These are phyloP conservation scores for Trichaptum fuscoviolaceum DNA, from an alignment of 768 basidiomycete species.

Conservation along the genomic window DNA sequence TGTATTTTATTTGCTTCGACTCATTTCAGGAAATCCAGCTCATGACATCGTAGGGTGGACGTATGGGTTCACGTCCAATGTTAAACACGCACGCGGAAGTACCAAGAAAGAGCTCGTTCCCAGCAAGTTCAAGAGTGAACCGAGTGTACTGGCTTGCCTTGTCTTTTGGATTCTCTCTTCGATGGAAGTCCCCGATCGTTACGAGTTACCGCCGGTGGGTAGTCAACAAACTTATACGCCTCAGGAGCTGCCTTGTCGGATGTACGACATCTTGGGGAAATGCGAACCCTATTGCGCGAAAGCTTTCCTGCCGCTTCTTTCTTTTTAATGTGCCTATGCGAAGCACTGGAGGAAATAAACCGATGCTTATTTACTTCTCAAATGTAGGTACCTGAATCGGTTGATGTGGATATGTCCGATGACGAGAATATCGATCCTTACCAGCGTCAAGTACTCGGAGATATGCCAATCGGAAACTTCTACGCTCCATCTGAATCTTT, in stretches of 20 bases:
- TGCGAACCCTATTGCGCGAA: not conserved
- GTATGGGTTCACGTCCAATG: not conserved
- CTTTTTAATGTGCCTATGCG: not conserved
- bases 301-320: not conserved
- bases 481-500: constrained; percentile 1
- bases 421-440: constrained; percentile 3
- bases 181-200: not conserved
- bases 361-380: not conserved
- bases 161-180: not conserved
- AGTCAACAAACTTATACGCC: not conserved
- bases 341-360: not conserved
- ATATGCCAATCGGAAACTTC: not conserved
- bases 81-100: not conserved
- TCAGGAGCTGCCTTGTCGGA: constrained; percentile 2
- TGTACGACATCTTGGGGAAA: constrained; percentile 4
- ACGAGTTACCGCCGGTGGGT: constrained; percentile 1
- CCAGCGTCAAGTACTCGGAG: not conserved
- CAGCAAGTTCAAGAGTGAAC: not conserved
- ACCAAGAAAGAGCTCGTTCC: not conserved
- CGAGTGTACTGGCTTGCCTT: not conserved
- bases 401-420: constrained; percentile 2
- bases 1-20: not conserved
- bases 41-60: not conserved
- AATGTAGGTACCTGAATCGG: constrained; percentile 5
- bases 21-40: not conserved